Conservation (phyloP, 2,329 filamentous ascomycete species). For the Hypoxylon sp. region DNA sequence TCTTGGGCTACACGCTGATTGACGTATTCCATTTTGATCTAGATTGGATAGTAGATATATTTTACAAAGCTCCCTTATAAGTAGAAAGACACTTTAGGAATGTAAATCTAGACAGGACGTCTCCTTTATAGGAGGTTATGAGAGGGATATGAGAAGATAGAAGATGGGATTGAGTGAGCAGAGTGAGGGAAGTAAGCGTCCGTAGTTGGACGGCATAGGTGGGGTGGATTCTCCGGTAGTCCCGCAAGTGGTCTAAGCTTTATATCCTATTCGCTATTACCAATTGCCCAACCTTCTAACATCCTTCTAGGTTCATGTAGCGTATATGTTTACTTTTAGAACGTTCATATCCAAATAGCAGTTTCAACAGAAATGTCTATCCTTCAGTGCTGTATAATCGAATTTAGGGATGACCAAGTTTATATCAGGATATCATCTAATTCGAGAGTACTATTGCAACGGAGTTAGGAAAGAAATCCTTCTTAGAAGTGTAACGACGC, state of each 20-base stretch:
- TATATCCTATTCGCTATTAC: conserved; percentile 6
- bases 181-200: not conserved
- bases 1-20: conserved; percentile 69
- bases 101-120: not conserved
- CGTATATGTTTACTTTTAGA: not conserved
- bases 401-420: not conserved
- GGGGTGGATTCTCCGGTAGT: conserved; percentile 25
- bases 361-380: not conserved
- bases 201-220: conserved; percentile 9
- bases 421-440: not conserved
- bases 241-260: conserved; percentile 27
- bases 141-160: conserved; percentile 5
- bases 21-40: conserved; percentile 68
- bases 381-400: not conserved
- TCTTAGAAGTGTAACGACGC: not conserved
- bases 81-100: not conserved
- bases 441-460: not conserved
- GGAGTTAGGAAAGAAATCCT: not conserved
- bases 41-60: not conserved
- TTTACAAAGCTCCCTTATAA: not conserved
- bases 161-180: not conserved
- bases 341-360: not conserved
- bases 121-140: not conserved
- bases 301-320: not conserved
- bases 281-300: not conserved